Base-by-base conservation (phyloP, 73 alveolate species). In the Paramecium bursaria region DNA sequence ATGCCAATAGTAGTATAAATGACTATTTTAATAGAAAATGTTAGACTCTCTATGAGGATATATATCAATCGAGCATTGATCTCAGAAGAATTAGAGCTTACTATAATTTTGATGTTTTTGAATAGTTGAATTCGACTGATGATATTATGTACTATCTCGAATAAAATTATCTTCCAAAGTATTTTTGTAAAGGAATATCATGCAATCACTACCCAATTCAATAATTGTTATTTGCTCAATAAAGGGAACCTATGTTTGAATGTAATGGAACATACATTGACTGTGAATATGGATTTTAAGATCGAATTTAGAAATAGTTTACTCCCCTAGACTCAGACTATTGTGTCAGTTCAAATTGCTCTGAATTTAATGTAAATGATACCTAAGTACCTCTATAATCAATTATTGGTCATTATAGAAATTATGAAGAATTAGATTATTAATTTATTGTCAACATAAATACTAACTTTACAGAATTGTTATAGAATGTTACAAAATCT, bases 1-100 rank as follows among this genome's bases (percentile, higher is more conserved):
- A 23, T 57, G 31, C 76, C 76, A 57, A 25, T 57, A 57, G 17
- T 57, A 44, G 76, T 57, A n/a, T n/a, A n/a, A n/a, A n/a, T n/a
- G n/a, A n/a, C n/a, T n/a, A n/a, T n/a, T n/a, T n/a, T n/a, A n/a
- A n/a, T n/a, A n/a, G n/a, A n/a, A n/a, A n/a, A n/a, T n/a, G n/a
- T n/a, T n/a, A n/a, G n/a, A n/a, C n/a, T n/a, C n/a, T n/a, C n/a
- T n/a, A n/a, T n/a, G n/a, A n/a, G n/a, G n/a, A n/a, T n/a, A n/a
- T n/a, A n/a, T n/a, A n/a, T n/a, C n/a, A n/a, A n/a, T n/a, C n/a
- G n/a, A n/a, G n/a, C n/a, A n/a, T n/a, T n/a, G 31, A 57, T 57
- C 31, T 57, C 30, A 13, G 21, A 25, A 29, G 21, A 57, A 57
- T 57, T 30, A 57, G 39, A 57, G 26, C 76, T 11, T 57, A 57